Base-by-base conservation (phyloP, 768 basidiomycete genomes). In the Phaeolepiota aurea region DNA sequence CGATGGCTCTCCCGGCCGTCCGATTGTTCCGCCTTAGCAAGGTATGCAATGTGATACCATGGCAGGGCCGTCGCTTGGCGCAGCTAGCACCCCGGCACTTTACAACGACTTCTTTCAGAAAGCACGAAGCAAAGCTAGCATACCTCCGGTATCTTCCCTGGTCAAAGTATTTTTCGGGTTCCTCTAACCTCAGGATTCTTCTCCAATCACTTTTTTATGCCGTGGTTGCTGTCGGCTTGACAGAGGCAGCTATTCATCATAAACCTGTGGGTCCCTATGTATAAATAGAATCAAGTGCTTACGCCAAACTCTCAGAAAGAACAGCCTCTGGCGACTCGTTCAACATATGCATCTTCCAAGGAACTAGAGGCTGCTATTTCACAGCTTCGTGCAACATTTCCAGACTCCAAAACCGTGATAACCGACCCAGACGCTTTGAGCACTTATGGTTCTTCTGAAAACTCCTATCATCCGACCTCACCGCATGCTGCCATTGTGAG, bases 381-480 rank as follows among this genome's bases (percentile, higher is more conserved):
- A 12, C 75, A 81, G 46, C 62, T 85, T 21, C 63, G 59, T 16
- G 44, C 50, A 3, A 56, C 59, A 11, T 64, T 85, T 48, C 67
- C 76, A 4, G 61, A 53, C n/a, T n/a, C 25, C n/a, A n/a, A n/a
- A n/a, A 14, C 28, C 9, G 54, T 61, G n/a, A 61, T 66, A 19
- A 80, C 76, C 2, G 71, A 76, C 47, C 61, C 66, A 10, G 64
- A 71, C 22, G 59, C 65, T 13, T 60, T 86, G 18, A 59, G 64
- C 33, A 65, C 67, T 21, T 69, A 82, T 44, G 85, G 85, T 3
- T 78, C 72, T 22, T 86, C 82, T 1, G 76, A 76, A 46, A 76
- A 83, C 51, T 79, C 80, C 5, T 83, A 83, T 49, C 81, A 77
- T 52, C 73, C 76, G 3, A 60, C 68, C 37, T 72, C 72, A 31